Evolutionary conservation across 202 grass and related monocot species (phyloP), one percentile per base, ranked within the genome.

Genomic region (Carex arenaria): DNA sequence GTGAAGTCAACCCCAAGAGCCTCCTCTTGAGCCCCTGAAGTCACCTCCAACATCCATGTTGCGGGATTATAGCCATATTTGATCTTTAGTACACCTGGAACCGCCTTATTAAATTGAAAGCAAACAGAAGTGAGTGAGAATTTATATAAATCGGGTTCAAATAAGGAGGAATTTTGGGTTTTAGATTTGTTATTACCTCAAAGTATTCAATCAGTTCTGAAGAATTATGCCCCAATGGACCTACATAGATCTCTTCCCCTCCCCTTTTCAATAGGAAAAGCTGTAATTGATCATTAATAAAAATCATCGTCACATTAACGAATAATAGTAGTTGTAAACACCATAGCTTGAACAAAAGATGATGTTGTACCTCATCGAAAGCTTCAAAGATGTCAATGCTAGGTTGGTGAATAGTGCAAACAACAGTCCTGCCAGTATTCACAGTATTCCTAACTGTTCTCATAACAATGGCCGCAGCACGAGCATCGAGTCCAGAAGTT

Each of bases 351-450:
- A 28, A 51, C 19, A 20, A 64, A 88, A 40, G 2, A 79, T 65
- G 34, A 64, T 32, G 70, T 38, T 17, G 71, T 84, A 95, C 93
- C 86, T 98, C 91, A 64, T 98, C 95, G 43, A 98, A 98, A 76
- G 95, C 87, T 95, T 98, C 93, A 79, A 98, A 98, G 42, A 98
- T 98, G 65, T 98, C 95, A 47, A 95, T 98, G 85, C 93, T 98
- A 17, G 95, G 95, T 53, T 98, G 95, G 79, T 98, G 95, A 79
- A 98, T 98, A 20, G 95, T 98, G 84, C 95, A 95, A 43, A 92
- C 95, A 84, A 98, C 92, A 32, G 95, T 98, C 88, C 95, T 93
- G 61, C 95, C 92, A 2, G 90, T 98, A 63, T 98, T 90, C 2
- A 95, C 95, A 0, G 92, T 95, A 64, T 98, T 98, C 75, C 92